These are phyloP conservation scores for Phytophthora ohioensis DNA, from an alignment of 352 stramenopile genomes.

Conservation along the genomic window DNA sequence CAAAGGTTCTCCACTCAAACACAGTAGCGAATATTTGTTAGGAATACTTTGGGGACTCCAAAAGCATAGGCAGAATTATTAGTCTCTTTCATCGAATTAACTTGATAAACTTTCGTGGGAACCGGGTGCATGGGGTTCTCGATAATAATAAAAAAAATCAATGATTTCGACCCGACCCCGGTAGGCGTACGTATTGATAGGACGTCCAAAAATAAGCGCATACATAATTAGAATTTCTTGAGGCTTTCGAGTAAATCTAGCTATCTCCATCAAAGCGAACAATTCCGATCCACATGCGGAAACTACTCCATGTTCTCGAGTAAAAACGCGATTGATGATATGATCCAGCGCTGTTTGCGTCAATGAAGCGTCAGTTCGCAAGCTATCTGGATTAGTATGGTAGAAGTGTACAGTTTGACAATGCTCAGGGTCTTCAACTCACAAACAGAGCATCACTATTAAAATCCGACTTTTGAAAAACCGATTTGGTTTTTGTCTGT, in stretches of 20 bases:
- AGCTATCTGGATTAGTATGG: not conserved
- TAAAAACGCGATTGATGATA: not conserved
- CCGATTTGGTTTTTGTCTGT: not conserved
- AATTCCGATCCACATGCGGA: not conserved
- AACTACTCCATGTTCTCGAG: not conserved
- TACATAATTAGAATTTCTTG: not conserved
- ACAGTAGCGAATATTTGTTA: not conserved
- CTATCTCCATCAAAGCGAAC: not conserved
- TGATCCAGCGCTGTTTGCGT: not conserved
- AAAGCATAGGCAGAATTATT: not conserved
- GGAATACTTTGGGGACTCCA: not conserved
- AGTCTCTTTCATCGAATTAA: not conserved
- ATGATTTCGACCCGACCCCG: not conserved
- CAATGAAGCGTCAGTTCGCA: not conserved
- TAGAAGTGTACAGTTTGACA: too few species aligned
- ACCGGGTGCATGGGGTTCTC: not conserved
- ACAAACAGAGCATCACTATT: not conserved
- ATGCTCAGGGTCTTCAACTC: not conserved
- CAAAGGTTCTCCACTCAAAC: slow-evolving; percentile 5
- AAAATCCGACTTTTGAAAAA: not conserved
- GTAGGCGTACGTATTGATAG: not conserved
- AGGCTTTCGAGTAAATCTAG: not conserved
- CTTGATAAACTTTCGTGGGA: slow-evolving; percentile 1
- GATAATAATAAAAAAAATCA: not conserved
- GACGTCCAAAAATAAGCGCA: not conserved